phyloP scores from a whole-genome alignment of 225 moss, liverwort and hornwort species.

The Neckera pumila region DNA sequence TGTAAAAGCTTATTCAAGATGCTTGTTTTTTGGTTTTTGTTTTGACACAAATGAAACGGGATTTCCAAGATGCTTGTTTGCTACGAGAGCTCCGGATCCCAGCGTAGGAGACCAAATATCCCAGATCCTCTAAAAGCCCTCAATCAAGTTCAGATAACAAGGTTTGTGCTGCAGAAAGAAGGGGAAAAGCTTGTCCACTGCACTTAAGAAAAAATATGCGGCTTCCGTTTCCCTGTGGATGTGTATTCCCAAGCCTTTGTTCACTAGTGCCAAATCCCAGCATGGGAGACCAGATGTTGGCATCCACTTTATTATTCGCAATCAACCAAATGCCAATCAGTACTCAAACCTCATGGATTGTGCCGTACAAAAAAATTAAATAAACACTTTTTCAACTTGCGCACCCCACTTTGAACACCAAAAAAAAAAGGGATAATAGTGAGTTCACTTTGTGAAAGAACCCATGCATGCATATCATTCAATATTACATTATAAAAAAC shows the following conservation, averaged over 20 bases:
- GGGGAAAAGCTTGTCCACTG: neutral
- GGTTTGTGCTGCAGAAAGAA: neutral
- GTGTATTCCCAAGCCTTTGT: neutral
- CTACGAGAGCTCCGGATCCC: neutral
- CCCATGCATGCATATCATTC: neutral
- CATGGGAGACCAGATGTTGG: neutral
- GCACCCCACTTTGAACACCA: too few species aligned
- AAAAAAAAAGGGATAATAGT: accelerated
- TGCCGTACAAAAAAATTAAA: neutral
- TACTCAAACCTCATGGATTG: neutral
- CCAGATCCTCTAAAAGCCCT: neutral
- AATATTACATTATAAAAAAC: neutral
- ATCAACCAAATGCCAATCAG: neutral
- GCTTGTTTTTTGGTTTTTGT: neutral
- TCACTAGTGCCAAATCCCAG: neutral
- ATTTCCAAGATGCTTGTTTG: neutral
- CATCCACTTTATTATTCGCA: neutral
- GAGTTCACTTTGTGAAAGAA: neutral
- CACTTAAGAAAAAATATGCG: neutral
- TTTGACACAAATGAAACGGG: too few species aligned
- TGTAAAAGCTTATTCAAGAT: neutral
- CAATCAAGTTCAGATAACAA: conserved; percentile 26
- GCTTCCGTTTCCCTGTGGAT: neutral
- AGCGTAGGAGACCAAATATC: neutral
- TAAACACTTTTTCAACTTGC: neutral